Evolutionary conservation across 352 stramenopile species (phyloP), one percentile per base, ranked within the genome.

Genomic region (Blastocystis sp.): DNA sequence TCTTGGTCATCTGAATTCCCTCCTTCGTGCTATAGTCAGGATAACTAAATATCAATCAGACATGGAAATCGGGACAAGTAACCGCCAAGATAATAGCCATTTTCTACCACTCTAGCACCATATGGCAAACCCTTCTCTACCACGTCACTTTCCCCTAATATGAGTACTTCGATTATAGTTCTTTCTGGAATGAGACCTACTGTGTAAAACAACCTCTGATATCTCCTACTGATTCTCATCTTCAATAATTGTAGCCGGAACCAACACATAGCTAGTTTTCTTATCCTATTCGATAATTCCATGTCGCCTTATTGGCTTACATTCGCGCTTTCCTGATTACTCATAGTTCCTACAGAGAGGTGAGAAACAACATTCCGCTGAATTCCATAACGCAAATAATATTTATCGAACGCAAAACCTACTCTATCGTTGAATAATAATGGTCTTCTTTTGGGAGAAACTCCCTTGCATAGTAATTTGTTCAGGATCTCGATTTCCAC

Each of bases 181-280:
- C 68, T 53, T 84, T 41, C 47, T 84, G 11, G 37, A 53, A 34
- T 34, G 26, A 37, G 8, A 45, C 26, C 47, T 84, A 66, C 45
- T 18, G 15, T 9, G 43, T 5, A 53, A 59, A 23, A 3, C 4
- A 54, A 8, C 29, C 29, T 76, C 26, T 50, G 18, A 54, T 23
- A n/a, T 50, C 20, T 9, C 73, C 73, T 68, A 84, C 73, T 61
- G 7, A 15, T 15, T 45, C 37, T 84, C 73, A 45, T 84, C 53
- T 84, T 84, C 73, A 11, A 84, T 61, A 47, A 84, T 84, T 4
- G 73, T 84, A 4, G 73, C 73, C 9, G 73, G 73, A 50, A 84
- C 73, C 18, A 84, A 45, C n/a, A 84, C 53, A 64, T 84, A 84
- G 37, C 34, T 84, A 9, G 73, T 66, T n/a, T 69, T 84, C 54